Conservation (phyloP, 108 stramenopile species). For the Nitzschia palea region DNA sequence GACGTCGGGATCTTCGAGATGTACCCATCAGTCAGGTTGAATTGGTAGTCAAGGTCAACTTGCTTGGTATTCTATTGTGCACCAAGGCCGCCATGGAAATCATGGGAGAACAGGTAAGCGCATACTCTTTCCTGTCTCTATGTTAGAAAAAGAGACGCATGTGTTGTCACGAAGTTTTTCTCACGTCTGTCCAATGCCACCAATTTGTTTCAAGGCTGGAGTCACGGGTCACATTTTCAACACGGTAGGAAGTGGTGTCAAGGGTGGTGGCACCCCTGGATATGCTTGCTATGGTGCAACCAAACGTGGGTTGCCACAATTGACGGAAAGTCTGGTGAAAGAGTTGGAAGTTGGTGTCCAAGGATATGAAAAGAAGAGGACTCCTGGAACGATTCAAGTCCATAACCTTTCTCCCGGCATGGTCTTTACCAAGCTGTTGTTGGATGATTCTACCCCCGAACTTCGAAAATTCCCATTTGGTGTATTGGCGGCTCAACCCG, state of each 20-base stretch:
- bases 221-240: conserved; percentile 89
- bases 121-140: not conserved
- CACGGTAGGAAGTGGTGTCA: conserved; percentile 89
- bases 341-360: conserved; percentile 89
- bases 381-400: conserved; percentile 78
- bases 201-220: conserved; percentile 40
- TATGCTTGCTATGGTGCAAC: conserved; percentile 92
- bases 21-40: conserved; percentile 77
- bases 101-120: conserved; percentile 72
- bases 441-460: conserved; percentile 91
- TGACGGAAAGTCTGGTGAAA: conserved; percentile 82
- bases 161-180: too few species aligned
- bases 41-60: conserved; percentile 80
- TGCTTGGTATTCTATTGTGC: conserved; percentile 81
- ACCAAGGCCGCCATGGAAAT: conserved; percentile 90
- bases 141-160: not conserved
- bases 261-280: conserved; percentile 92
- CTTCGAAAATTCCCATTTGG: conserved; percentile 92
- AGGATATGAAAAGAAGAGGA: conserved; percentile 77
- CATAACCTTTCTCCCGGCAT: conserved; percentile 89
- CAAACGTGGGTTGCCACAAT: conserved; percentile 89
- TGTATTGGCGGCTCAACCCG: conserved; percentile 88
- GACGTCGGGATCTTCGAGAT: conserved; percentile 76
- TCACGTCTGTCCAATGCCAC: too few species aligned
- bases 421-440: conserved; percentile 89